Evolutionary conservation across 129 eudicot species (phyloP).

Genomic region (Escallonia rubra): DNA sequence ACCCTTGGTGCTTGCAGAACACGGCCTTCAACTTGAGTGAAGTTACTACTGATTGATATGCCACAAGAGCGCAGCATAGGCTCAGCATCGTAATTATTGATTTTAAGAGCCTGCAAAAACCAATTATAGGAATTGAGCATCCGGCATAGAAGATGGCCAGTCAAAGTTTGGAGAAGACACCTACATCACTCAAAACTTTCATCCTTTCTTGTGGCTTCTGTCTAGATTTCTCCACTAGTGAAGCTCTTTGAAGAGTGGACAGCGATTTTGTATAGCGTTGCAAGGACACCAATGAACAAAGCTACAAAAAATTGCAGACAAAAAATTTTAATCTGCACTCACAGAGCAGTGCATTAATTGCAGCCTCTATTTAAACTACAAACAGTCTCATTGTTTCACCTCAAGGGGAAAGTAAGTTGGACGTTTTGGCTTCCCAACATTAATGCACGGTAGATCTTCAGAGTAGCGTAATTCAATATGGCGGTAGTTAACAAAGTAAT

Average conservation of each 20-base stretch:
- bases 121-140: neutral
- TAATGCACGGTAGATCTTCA: conserved; percentile 71
- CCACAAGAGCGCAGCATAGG: conserved; percentile 86
- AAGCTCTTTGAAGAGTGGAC: conserved; percentile 58
- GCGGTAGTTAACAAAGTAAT: conserved; percentile 73
- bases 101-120: conserved; percentile 43
- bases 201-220: conserved; percentile 90
- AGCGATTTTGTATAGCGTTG: conserved; percentile 89
- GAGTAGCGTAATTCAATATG: conserved; percentile 58
- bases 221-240: conserved; percentile 80
- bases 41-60: conserved; percentile 51
- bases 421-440: conserved; percentile 82
- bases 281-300: conserved; percentile 58
- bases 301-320: conserved; percentile 26
- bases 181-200: conserved; percentile 54
- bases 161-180: neutral
- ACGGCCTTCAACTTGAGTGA: conserved; percentile 76
- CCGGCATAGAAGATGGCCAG: no score
- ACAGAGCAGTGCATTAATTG: neutral
- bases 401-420: conserved; percentile 83
- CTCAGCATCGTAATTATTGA: conserved; percentile 55
- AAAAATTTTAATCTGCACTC: neutral
- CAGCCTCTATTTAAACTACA: neutral
- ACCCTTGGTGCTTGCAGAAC: conserved; percentile 77
- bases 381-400: conserved; percentile 25